phyloP scores from a whole-genome alignment of 2,329 filamentous ascomycete species.

The Phaeomoniella chlamydospora region DNA sequence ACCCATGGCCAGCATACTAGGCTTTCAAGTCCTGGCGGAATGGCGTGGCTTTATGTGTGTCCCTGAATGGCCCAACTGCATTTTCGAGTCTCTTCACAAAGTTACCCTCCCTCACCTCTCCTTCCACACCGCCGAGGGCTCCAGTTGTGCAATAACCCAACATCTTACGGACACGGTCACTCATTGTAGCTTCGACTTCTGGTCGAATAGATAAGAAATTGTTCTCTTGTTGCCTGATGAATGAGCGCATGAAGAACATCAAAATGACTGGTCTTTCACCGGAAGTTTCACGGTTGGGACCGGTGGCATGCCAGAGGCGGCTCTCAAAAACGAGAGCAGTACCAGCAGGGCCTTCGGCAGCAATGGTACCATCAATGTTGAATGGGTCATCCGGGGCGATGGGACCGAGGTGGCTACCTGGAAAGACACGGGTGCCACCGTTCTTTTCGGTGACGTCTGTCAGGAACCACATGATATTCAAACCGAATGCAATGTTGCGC shows the following conservation, averaged over 20 bases:
- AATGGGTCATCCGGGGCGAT: conserved; percentile 12
- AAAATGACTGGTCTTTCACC: conserved; percentile 14
- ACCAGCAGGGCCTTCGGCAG: conserved; percentile 14
- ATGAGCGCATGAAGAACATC: conserved; percentile 17
- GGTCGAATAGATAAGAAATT: conserved; percentile 14
- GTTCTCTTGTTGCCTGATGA: conserved; percentile 17
- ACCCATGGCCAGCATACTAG: too few species aligned
- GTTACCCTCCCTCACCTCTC: conserved; percentile 5
- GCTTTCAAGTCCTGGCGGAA: conserved; percentile 3
- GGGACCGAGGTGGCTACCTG: conserved; percentile 10
- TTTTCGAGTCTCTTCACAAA: conserved; percentile 5
- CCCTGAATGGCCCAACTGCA: conserved; percentile 5
- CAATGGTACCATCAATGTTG: conserved; percentile 10
- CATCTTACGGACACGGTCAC: conserved; percentile 8
- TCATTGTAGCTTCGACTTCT: conserved; percentile 15
- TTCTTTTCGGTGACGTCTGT: conserved; percentile 19
- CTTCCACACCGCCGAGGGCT: conserved; percentile 5
- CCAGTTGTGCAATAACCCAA: conserved; percentile 4
- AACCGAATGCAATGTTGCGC: conserved; percentile 11
- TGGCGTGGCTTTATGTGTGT: conserved; percentile 4
- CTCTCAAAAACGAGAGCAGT: conserved; percentile 14
- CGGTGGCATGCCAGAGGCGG: conserved; percentile 16
- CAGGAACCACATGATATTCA: conserved; percentile 14
- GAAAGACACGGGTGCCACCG: conserved; percentile 15
- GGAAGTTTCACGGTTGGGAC: conserved; percentile 10